A percentile compares a stretch with the other conserved stretches of the same genome.
Conservation (phyloP, 2,329 filamentous ascomycete species). For the Cercospora zeina region DNA sequence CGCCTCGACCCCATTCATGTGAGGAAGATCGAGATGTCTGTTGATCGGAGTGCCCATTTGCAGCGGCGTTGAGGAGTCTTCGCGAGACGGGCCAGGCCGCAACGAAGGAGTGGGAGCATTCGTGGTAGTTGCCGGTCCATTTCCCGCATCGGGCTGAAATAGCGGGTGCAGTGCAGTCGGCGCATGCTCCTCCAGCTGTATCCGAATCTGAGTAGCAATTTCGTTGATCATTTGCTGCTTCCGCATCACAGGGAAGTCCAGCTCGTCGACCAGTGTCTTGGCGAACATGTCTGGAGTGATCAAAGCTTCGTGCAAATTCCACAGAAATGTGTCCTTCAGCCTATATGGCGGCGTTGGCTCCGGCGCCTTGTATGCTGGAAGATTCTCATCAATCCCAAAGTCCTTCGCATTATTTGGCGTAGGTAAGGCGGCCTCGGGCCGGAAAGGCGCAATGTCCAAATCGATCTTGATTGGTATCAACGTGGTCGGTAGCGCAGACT, state of each 20-base stretch:
- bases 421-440: constrained; percentile 65
- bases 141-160: constrained; percentile 63
- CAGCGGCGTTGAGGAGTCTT: constrained; percentile 51
- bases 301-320: constrained; percentile 94
- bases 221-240: constrained; percentile 66
- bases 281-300: constrained; percentile 96
- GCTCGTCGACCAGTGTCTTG: constrained; percentile 82
- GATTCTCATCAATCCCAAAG: constrained; percentile 65
- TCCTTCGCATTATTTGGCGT: constrained; percentile 60
- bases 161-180: constrained; percentile 90
- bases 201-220: constrained; percentile 91
- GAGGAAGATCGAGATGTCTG: constrained; percentile 45
- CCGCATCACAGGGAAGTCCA: constrained; percentile 78
- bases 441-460: constrained; percentile 80
- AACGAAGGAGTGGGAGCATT: constrained; percentile 38
- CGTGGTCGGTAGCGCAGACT: constrained; percentile 78
- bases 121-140: constrained; percentile 35
- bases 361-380: constrained; percentile 75
- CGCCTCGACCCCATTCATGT: constrained; percentile 51
- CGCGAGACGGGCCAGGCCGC: constrained; percentile 50
- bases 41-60: constrained; percentile 34
- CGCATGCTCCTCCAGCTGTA: constrained; percentile 93
- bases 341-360: constrained; percentile 82
- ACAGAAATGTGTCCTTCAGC: constrained; percentile 91
- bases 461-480: constrained; percentile 96